Evolutionary conservation across 257 asterid species (phyloP).

Genomic region (Nicotiana knightiana): DNA sequence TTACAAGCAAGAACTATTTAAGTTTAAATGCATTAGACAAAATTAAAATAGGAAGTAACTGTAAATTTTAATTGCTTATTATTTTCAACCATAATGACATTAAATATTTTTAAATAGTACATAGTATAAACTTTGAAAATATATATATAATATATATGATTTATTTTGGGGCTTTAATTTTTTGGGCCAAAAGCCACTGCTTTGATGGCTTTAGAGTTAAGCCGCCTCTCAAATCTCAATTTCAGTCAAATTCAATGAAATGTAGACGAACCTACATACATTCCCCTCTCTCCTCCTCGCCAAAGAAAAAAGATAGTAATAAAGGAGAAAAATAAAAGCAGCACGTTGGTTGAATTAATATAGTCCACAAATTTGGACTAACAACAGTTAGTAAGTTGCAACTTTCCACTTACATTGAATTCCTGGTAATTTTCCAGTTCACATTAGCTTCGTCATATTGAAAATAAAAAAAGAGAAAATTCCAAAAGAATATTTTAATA

Average conservation of each 20-base stretch:
- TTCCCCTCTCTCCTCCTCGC: neutral
- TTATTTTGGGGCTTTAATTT: no score
- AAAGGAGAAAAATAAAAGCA: neutral
- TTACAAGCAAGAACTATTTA: no score
- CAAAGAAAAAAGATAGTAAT: neutral
- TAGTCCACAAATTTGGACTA: neutral
- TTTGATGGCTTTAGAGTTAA: no score
- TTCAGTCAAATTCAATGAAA: neutral
- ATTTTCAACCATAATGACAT: no score
- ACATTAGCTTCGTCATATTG: neutral
- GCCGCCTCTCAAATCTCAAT: no score
- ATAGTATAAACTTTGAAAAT: no score
- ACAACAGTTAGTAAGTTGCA: neutral
- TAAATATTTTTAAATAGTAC: no score
- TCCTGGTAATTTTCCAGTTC: neutral
- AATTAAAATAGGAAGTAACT: no score
- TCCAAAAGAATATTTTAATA: neutral
- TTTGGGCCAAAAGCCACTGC: no score
- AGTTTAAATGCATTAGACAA: no score
- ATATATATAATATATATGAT: no score
- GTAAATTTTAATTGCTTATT: no score
- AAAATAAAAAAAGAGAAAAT: neutral
- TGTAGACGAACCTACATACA: neutral
- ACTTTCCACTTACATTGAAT: conserved; percentile 5
- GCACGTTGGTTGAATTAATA: neutral